Percentiles rank a stretch among this genome's conserved stretches.
Conservation (phyloP, 768 basidiomycete genomes). For the Heimioporus sp. region DNA sequence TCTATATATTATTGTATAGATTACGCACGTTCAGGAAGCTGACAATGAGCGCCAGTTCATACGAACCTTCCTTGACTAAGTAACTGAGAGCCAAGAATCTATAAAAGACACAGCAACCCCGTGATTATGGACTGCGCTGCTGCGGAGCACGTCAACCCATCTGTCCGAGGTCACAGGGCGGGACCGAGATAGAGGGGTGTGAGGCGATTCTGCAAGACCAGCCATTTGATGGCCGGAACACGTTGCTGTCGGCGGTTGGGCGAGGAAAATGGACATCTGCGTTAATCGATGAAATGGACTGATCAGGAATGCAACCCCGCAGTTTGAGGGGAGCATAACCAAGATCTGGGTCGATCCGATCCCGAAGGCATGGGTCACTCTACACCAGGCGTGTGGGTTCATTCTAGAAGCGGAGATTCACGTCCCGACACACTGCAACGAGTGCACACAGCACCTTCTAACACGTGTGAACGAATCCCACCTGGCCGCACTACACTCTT, state of each 20-base stretch:
- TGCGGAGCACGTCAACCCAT: conserved; percentile 13
- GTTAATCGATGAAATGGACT: conserved; percentile 18
- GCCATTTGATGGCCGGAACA: not conserved
- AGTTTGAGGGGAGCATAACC: conserved; percentile 26
- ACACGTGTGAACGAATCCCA: no score
- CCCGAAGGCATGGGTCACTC: conserved; percentile 9
- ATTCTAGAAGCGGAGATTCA: conserved; percentile 26
- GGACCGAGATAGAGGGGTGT: conserved; percentile 23
- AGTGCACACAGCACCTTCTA: conserved; percentile 2
- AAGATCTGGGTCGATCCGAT: conserved; percentile 25
- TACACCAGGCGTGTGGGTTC: conserved; percentile 15
- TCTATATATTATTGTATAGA: conserved; percentile 4
- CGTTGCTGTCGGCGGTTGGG: conserved; percentile 14
- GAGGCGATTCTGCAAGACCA: not conserved
- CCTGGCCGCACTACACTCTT: conserved; percentile 3
- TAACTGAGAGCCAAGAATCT: conserved; percentile 8
- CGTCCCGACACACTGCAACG: conserved; percentile 13
- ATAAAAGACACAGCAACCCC: conserved; percentile 10
- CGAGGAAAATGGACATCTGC: conserved; percentile 17
- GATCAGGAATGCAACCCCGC: conserved; percentile 21
- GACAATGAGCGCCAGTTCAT: conserved; percentile 1
- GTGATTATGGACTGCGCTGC: conserved; percentile 11
- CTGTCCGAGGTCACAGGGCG: conserved; percentile 15
- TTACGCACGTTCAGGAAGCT: conserved; percentile 4
- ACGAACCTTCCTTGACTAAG: conserved; percentile 9